Evolutionary conservation across 768 basidiomycete species (phyloP).

Genomic region (Russula abietina): DNA sequence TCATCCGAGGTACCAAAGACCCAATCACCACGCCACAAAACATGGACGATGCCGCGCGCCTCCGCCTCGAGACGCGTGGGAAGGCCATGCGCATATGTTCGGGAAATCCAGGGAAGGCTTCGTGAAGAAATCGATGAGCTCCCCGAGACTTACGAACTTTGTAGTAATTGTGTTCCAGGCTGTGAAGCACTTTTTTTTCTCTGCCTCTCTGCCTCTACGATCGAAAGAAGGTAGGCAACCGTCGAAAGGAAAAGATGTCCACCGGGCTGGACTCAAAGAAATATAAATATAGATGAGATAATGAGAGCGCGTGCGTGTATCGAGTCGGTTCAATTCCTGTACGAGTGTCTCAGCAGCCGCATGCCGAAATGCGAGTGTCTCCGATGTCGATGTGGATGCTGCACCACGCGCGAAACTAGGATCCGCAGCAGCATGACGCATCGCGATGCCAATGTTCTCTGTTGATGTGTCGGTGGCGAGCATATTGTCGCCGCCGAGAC

Average conservation of each 20-base stretch:
- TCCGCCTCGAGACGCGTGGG: conserved; percentile 68
- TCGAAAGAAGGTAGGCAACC: conserved; percentile 70
- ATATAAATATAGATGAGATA: no score
- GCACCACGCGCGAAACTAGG: conserved; percentile 41
- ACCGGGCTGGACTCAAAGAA: conserved; percentile 58
- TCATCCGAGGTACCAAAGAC: conserved; percentile 56
- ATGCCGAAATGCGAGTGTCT: conserved; percentile 51
- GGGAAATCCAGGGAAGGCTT: conserved; percentile 62
- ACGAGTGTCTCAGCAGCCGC: conserved; percentile 71
- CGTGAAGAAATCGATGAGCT: conserved; percentile 79
- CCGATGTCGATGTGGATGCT: not conserved
- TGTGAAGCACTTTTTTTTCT: conserved; percentile 64
- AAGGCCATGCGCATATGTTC: conserved; percentile 39
- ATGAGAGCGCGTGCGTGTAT: conserved; percentile 35
- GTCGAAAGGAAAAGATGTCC: conserved; percentile 96
- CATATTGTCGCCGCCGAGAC: conserved; percentile 86
- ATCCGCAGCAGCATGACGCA: conserved; percentile 74
- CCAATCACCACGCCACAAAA: conserved; percentile 69
- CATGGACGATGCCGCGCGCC: conserved; percentile 72
- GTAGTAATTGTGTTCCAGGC: conserved; percentile 85
- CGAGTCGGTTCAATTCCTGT: conserved; percentile 59
- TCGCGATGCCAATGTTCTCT: conserved; percentile 81
- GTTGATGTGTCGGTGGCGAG: conserved; percentile 88
- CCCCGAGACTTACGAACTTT: conserved; percentile 84
- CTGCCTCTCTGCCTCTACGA: conserved; percentile 81